Base-by-base conservation (phyloP, 2,329 filamentous ascomycete genomes). In the Xylariaceae sp. region DNA sequence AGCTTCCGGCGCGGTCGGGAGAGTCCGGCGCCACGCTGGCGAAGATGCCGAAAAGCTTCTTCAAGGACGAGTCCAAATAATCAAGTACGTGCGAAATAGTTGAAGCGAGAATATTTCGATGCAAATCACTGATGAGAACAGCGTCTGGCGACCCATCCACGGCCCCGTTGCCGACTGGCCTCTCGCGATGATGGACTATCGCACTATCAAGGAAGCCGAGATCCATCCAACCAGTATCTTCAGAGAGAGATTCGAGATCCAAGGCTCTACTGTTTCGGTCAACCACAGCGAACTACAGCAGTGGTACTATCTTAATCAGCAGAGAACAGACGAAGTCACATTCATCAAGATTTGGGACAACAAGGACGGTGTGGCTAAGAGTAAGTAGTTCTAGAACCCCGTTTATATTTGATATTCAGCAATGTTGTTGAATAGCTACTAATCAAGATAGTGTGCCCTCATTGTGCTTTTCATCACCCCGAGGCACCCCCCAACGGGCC, bases 281-380 rank as follows among this genome's bases (percentile, higher is more conserved):
- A 53, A 43, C 10, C 37, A 60, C 39, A 39, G n/a, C 15, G n/a
- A 7, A 1, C 37, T 49, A 2, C 58, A 60, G 37, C n/a, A 37
- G 26, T 60, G 58, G 53, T 53, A 53, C 21, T 60, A 56, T 32
- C 51, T 60, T n/a, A 16, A 40, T 9, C 34, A 45, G 0, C 58
- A 60, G 15, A 46, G 40, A 8, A 43, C 51, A 1, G n/a, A 48
- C 22, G 58, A 60, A 32, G 45, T 61, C 22, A 56, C 51, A 29
- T 46, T 61, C 30, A 49, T 58, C 46, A 54, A 58, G 41, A 54
- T 65, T 54, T 46, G 59, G 55, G 58, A 59, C 30, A 54, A 52
- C 51, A 54, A 53, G 39, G 49, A 53, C 1, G 44, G 32, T 15
- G 41, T 44, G 3, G 46, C 48, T 5, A 55, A 55, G 18, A 21